A percentile compares a stretch with the other conserved stretches of the same genome.
Conservation (phyloP, 768 basidiomycete species). For the Russula abietina region DNA sequence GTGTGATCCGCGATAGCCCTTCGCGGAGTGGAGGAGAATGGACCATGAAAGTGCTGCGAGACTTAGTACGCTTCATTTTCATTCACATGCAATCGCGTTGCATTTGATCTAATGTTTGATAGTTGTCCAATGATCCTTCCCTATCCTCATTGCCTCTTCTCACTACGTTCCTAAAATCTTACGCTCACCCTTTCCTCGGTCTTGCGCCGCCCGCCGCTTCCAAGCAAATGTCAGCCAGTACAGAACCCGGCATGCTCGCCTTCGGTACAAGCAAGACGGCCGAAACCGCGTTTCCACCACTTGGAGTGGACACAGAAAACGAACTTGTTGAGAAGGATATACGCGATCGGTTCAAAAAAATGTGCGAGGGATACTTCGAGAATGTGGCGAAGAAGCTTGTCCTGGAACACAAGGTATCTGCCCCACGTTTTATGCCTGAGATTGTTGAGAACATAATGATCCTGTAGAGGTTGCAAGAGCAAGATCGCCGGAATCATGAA, state of each 20-base stretch:
- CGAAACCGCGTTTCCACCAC: conserved; percentile 35
- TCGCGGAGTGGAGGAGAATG: conserved; percentile 74
- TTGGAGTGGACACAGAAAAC: conserved; percentile 43
- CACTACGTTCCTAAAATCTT: conserved; percentile 90
- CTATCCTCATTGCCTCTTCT: conserved; percentile 85
- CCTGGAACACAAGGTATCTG: conserved; percentile 78
- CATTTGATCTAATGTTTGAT: conserved; percentile 11
- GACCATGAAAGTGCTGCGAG: conserved; percentile 82
- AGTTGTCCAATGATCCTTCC: conserved; percentile 86
- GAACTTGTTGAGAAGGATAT: conserved; percentile 82
- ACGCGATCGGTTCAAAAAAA: conserved; percentile 81
- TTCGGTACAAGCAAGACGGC: conserved; percentile 27
- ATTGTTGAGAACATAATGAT: not conserved
- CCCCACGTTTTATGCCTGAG: not conserved
- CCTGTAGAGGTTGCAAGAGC: conserved; percentile 84
- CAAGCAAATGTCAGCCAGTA: conserved; percentile 53
- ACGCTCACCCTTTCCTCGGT: conserved; percentile 84
- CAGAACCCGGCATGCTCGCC: conserved; percentile 55
- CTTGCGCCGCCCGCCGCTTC: conserved; percentile 44
- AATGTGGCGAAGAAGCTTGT: conserved; percentile 86
- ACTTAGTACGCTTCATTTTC: conserved; percentile 53
- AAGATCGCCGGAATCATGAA: conserved; percentile 95
- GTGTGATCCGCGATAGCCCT: conserved; percentile 68
- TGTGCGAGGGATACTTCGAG: conserved; percentile 93
- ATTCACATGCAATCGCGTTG: conserved; percentile 10